Conservation (phyloP, 306 rosid species). For the Inga leiocalycina region DNA sequence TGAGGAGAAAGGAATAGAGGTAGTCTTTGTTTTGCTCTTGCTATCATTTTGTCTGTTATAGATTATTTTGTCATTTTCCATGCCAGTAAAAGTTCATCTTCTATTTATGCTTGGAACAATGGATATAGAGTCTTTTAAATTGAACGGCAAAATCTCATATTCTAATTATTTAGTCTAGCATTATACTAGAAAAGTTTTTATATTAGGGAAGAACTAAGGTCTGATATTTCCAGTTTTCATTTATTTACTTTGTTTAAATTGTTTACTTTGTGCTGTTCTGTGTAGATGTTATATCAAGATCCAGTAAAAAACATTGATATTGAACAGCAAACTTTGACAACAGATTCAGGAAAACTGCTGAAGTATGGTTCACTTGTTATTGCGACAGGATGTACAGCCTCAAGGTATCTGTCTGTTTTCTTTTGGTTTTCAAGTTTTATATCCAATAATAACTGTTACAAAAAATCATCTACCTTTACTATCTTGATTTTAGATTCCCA, state of each 20-base stretch:
- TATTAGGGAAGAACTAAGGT: neutral
- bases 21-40: slow-evolving; percentile 30
- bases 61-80: neutral
- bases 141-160: slow-evolving; percentile 14
- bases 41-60: neutral
- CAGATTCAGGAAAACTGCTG: slow-evolving; percentile 77
- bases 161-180: slow-evolving; percentile 3
- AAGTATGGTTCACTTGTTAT: slow-evolving; percentile 86
- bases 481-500: slow-evolving; percentile 64
- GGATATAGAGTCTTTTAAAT: slow-evolving; percentile 12
- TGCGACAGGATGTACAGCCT: slow-evolving; percentile 85
- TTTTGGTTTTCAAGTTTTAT: slow-evolving; percentile 12
- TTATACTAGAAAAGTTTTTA: neutral
- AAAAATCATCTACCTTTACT: slow-evolving; percentile 33
- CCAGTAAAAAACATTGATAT: slow-evolving; percentile 68
- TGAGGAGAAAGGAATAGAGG: slow-evolving; percentile 88
- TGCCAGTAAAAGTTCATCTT: neutral
- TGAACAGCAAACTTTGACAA: slow-evolving; percentile 67
- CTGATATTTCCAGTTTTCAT: neutral
- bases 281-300: slow-evolving; percentile 77
- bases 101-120: slow-evolving; percentile 9
- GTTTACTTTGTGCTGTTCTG: slow-evolving; percentile 14
- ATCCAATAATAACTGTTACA: slow-evolving; percentile 4
- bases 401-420: slow-evolving; percentile 58
- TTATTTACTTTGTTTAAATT: slow-evolving; percentile 5